Percentiles rank a stretch among this genome's conserved stretches.
Evolutionary conservation across 441 rosid species (phyloP).

Genomic region (Capsella rubella): DNA sequence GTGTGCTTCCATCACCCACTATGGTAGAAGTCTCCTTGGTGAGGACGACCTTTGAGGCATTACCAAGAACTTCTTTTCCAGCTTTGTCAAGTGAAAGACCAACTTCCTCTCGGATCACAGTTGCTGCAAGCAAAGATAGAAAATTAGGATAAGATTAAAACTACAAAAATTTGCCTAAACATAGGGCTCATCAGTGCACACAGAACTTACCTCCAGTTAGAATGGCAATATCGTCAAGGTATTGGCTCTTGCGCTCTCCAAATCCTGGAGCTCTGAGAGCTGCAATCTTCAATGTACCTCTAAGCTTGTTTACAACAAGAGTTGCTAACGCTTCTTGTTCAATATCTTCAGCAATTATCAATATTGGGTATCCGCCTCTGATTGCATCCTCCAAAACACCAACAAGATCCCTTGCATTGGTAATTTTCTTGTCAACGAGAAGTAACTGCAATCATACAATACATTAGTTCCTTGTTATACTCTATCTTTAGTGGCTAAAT

Average conservation of each 20-base stretch:
- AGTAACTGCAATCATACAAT: constrained; percentile 65
- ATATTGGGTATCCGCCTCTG: constrained; percentile 71
- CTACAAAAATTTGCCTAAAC: background rate
- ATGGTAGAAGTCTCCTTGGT: constrained; percentile 83
- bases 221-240: constrained; percentile 96
- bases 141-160: background rate
- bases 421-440: constrained; percentile 94
- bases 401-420: constrained; percentile 94
- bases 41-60: constrained; percentile 87
- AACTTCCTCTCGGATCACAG: constrained; percentile 86
- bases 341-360: constrained; percentile 93
- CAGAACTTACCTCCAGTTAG: constrained; percentile 73
- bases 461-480: background rate
- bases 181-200: background rate
- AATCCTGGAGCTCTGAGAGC: constrained; percentile 99
- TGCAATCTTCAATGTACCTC: constrained; percentile 94
- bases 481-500: background rate
- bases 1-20: constrained; percentile 91
- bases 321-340: constrained; percentile 98
- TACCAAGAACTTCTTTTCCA: constrained; percentile 78
- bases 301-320: constrained; percentile 95
- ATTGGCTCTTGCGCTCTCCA: constrained; percentile 96
- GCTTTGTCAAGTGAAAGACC: constrained; percentile 90
- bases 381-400: constrained; percentile 88
- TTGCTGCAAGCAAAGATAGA: constrained; percentile 50